These are phyloP conservation scores for Colletotrichum theobromicola DNA, from an alignment of 2,329 filamentous ascomycete species.

Conservation along the genomic window DNA sequence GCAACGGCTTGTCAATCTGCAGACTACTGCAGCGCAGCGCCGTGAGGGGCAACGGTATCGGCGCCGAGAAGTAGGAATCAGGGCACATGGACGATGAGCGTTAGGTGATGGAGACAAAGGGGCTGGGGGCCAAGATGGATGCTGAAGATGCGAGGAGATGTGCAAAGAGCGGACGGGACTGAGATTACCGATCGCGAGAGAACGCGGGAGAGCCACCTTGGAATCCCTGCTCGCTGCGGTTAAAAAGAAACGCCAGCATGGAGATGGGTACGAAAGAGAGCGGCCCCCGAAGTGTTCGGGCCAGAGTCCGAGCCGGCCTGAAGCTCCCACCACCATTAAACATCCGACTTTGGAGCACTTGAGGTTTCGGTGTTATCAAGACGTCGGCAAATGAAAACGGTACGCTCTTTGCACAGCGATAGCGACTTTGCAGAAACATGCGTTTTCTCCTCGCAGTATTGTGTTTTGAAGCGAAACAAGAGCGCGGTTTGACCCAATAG, in stretches of 20 bases:
- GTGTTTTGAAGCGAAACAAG: background rate
- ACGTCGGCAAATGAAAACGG: background rate
- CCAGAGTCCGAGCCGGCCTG: background rate
- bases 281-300: background rate
- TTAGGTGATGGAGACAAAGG: background rate
- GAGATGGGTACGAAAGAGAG: background rate
- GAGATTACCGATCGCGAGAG: background rate
- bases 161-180: background rate
- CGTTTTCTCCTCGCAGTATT: background rate
- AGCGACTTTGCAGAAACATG: background rate
- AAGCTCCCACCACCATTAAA: background rate
- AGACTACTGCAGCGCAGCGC: background rate
- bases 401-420: background rate
- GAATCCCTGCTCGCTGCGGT: background rate
- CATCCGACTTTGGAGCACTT: background rate
- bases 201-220: background rate
- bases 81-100: background rate
- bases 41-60: background rate
- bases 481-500: background rate
- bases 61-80: background rate
- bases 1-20: conserved; percentile 3
- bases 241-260: background rate
- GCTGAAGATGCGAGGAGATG: background rate
- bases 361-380: background rate
- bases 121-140: background rate